Conservation (phyloP, 2,329 filamentous ascomycete species). For the Mycogone perniciosa region DNA sequence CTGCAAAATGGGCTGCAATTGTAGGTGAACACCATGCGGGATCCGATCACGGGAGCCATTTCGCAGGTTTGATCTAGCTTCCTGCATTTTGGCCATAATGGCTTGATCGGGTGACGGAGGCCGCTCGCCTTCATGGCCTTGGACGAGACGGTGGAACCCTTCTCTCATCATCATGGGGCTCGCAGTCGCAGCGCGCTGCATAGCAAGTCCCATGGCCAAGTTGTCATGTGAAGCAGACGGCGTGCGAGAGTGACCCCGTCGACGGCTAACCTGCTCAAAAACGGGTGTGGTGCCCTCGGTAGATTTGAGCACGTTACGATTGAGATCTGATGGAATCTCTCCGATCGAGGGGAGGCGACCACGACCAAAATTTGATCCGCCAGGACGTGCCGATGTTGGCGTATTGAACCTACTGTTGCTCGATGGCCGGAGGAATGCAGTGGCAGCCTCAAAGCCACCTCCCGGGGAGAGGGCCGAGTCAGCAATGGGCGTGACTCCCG, state of each 20-base stretch:
- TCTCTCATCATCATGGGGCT: constrained; percentile 59
- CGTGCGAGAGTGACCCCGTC: constrained; percentile 30
- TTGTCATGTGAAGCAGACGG: constrained; percentile 38
- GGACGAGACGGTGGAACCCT: constrained; percentile 31
- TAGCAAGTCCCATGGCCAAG: constrained; percentile 37
- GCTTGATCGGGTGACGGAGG: constrained; percentile 58
- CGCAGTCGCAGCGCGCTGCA: constrained; percentile 61
- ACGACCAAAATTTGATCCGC: constrained; percentile 53
- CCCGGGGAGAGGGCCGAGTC: constrained; percentile 62
- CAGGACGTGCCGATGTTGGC: constrained; percentile 56
- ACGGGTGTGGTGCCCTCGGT: constrained; percentile 20
- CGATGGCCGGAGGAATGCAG: constrained; percentile 61
- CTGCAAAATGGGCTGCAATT: constrained; percentile 53
- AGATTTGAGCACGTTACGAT: constrained; percentile 24
- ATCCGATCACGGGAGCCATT: constrained; percentile 74
- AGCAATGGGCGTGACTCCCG: constrained; percentile 81
- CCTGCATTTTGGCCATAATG: constrained; percentile 54
- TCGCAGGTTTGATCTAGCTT: constrained; percentile 51
- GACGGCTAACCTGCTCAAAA: constrained; percentile 21
- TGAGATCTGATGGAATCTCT: constrained; percentile 40
- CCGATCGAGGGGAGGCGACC: constrained; percentile 72
- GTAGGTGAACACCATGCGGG: constrained; percentile 61
- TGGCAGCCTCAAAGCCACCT: constrained; percentile 53
- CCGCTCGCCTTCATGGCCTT: constrained; percentile 29
- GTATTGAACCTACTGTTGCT: constrained; percentile 64